Base-by-base conservation (phyloP, 768 basidiomycete genomes). In the Chalciporus pseudorubinellus region DNA sequence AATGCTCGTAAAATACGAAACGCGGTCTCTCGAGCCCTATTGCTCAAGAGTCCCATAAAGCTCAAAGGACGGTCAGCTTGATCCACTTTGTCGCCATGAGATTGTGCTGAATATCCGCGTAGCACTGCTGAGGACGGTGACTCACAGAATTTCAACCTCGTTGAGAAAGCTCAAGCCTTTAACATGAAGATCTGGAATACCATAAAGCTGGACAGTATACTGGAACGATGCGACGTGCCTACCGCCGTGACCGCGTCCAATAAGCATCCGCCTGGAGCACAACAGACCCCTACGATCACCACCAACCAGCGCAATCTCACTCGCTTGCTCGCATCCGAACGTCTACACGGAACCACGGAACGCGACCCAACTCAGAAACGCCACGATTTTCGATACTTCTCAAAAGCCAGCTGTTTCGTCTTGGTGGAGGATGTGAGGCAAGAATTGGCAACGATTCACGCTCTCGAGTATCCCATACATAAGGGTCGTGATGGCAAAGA, bases 351-450 rank as follows among this genome's bases (percentile, higher is more conserved):
- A 41, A 77, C 77, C 3, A 85, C 83, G 16, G 97, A 99, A 73
- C 89, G 95, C 41, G 97, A 99, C 70, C 87, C 92, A 1, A 85
- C 81, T 18, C 89, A 94, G 55, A 90, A 82, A 55, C 83, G 94
- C 44, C 85, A 88, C 56, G 93, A 95, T 68, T 92, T 83, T 63
- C 82, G 79, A 50, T 99, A 98, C 67, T 98, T 98, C 69, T 70
- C 80, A 16, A 81, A 83, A 38, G 77, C 77, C 38, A 82, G 79
- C 46, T 85, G 80, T 63, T 98, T 92, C 65, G 78, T 98, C 40
- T 78, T 98, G 39, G 81, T 98, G n/a, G 95, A 98, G 67, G 95
- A 98, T 62, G 79, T 92, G 50, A 81, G 79, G 4, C 83, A 86
- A 48, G 86, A 92, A 59, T 75, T 94, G 36, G 86, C 92, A 13